Evolutionary conservation across 2,329 filamentous ascomycete genomes (phyloP).

Genomic region (Fonsecaea pugnacius): DNA sequence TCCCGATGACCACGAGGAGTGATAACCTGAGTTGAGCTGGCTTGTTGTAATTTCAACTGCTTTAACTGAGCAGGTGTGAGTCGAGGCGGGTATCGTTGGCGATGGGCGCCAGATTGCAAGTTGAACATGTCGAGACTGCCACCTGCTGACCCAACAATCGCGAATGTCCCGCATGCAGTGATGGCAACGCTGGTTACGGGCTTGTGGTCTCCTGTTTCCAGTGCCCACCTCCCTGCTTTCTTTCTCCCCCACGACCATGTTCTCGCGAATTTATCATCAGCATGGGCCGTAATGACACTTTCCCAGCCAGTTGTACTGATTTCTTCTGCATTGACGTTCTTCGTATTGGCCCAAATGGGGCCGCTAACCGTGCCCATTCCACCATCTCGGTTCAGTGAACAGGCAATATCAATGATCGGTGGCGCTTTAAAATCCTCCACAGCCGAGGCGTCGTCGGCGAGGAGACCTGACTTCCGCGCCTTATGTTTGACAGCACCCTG

Average conservation of each 20-base stretch:
- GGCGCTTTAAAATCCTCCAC: slow-evolving; percentile 74
- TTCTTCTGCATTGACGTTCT: slow-evolving; percentile 68
- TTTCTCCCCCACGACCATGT: slow-evolving; percentile 99
- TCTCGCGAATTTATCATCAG: slow-evolving; percentile 78
- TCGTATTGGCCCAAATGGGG: slow-evolving; percentile 80
- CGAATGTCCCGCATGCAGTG: slow-evolving; percentile 91
- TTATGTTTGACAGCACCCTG: slow-evolving; percentile 88
- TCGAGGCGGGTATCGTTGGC: slow-evolving; percentile 82
- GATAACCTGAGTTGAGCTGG: slow-evolving; percentile 51
- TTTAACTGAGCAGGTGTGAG: slow-evolving; percentile 78
- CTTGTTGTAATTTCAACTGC: slow-evolving; percentile 70
- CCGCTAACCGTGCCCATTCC: slow-evolving; percentile 84
- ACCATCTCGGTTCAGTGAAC: slow-evolving; percentile 89
- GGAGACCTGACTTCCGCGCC: slow-evolving; percentile 69
- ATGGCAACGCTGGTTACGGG: slow-evolving; percentile 74
- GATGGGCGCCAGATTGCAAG: slow-evolving; percentile 85
- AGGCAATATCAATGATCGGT: slow-evolving; percentile 88
- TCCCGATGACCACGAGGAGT: slow-evolving; percentile 74
- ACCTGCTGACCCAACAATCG: slow-evolving; percentile 79
- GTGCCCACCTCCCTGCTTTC: slow-evolving; percentile 87
- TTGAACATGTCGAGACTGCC: slow-evolving; percentile 96
- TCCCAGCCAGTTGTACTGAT: slow-evolving; percentile 91
- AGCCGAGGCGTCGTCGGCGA: slow-evolving; percentile 31
- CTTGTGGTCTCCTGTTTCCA: slow-evolving; percentile 74
- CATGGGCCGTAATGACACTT: slow-evolving; percentile 91